These are phyloP conservation scores for Glycine tomentella DNA, from an alignment of 306 rosid species.

Conservation along the genomic window DNA sequence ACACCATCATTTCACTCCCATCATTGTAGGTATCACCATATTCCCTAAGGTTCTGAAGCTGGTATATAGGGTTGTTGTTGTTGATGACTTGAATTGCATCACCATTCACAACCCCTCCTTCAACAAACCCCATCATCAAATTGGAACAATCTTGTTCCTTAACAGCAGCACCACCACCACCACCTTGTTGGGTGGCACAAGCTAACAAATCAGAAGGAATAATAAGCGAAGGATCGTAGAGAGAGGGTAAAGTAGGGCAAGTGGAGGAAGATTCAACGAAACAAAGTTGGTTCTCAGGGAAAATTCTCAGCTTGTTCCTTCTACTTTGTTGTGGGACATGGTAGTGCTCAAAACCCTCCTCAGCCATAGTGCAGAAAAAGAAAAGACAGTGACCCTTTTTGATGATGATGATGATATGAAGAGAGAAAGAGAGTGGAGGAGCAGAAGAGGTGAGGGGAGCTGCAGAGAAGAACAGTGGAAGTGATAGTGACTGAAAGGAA, in stretches of 20 bases:
- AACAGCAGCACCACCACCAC: not conserved
- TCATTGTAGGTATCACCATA: slow-evolving; percentile 43
- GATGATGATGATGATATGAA: not conserved
- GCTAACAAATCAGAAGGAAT: slow-evolving; percentile 59
- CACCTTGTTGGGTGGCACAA: not conserved
- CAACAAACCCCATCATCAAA: slow-evolving; percentile 62
- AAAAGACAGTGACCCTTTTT: not conserved
- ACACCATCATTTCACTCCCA: slow-evolving; percentile 47
- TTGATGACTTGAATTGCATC: slow-evolving; percentile 51
- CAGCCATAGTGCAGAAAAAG: slow-evolving; percentile 62
- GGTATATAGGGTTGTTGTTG: slow-evolving; percentile 52
- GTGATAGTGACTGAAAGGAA: slow-evolving; percentile 53
- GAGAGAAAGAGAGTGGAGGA: slow-evolving; percentile 31
- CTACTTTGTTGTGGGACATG: slow-evolving; percentile 95
- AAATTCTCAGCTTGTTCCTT: slow-evolving; percentile 83
- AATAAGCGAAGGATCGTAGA: slow-evolving; percentile 66
- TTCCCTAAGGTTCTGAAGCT: slow-evolving; percentile 45
- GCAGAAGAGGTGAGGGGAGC: slow-evolving; percentile 10
- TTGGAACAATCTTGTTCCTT: slow-evolving; percentile 51
- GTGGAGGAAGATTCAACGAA: slow-evolving; percentile 34
- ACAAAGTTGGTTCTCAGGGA: slow-evolving; percentile 44
- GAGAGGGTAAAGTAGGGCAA: slow-evolving; percentile 44
- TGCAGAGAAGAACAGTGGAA: slow-evolving; percentile 46
- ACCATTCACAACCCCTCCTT: slow-evolving; percentile 41
- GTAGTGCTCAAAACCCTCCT: slow-evolving; percentile 84